Base-by-base conservation (phyloP, 768 basidiomycete genomes). In the Lactarius trivialis region DNA sequence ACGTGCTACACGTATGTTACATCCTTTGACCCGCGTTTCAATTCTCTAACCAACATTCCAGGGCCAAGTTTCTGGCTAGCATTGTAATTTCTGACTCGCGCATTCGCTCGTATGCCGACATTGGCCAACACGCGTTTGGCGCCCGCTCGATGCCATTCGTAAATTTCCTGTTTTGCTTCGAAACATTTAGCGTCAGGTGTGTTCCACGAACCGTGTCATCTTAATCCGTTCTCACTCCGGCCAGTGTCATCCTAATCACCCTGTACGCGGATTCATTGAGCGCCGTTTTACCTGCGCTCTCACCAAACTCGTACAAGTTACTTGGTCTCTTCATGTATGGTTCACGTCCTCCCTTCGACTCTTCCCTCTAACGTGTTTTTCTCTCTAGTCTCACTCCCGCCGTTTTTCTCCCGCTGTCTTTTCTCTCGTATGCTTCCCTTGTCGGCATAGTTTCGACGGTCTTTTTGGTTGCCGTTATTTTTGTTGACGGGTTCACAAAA, bases 101-200 rank as follows among this genome's bases (percentile, higher is more conserved):
- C 6, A 69, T 95, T 33, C 81, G 82, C 28, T 92, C 93, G 6
- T 98, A 97, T 71, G 82, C 91, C 4, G 95, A 98, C 70, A 89
- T 97, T 64, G 93, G 89, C 30, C 80, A 83, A 61, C 92, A 89
- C 69, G 93, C 95, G 1, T 96, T 95, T 73, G 95, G 95, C 1
- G 79, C 81, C 8, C 79, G 79, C 50, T 88, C 87, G 0, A 85
- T 82, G 33, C 75, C 83, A 0, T 67, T 88, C 30, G 87, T 90
- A 56, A 85, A 83, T 65, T 57, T 79, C 7, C 77, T 96, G 65
- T 96, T 97, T 72, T 93, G 91, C 66, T 76, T 95, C 9, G 94
- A 97, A 72, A 72, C 93, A 8, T 94, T 96, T 70, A 84, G 91
- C 39, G 80, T 96, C 28, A 83, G 87, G 89, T 89, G 57, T 30